Percentiles rank a stretch among this genome's conserved stretches.
Evolutionary conservation across 805 yeast genomes (phyloP).

Genomic region (Hagleromyces aurorensis): DNA sequence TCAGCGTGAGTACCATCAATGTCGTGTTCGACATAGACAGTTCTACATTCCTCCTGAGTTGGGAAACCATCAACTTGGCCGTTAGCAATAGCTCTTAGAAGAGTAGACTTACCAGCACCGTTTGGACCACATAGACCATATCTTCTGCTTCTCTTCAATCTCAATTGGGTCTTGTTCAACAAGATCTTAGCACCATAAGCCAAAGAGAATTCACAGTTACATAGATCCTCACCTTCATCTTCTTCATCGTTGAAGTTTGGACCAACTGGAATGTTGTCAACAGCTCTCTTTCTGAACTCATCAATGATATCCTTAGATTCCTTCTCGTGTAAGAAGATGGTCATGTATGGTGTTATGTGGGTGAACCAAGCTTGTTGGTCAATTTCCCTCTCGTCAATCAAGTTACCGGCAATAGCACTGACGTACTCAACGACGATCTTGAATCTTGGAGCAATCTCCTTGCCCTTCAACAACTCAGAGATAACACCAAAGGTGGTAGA

Average conservation of each 20-base stretch:
- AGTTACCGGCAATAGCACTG: conserved; percentile 97
- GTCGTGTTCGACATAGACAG: conserved; percentile 99
- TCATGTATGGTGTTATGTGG: conserved; percentile 86
- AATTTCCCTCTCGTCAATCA: conserved; percentile 94
- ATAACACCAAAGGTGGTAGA: conserved; percentile 78
- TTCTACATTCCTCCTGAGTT: conserved; percentile 96
- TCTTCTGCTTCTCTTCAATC: conserved; percentile 98
- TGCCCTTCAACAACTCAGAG: conserved; percentile 58
- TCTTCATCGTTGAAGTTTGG: conserved; percentile 94
- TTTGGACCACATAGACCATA: conserved; percentile 99
- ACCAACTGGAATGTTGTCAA: conserved; percentile 96
- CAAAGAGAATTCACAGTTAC: conserved; percentile 99
- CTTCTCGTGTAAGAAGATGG: conserved; percentile 90
- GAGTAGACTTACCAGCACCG: conserved; percentile 99
- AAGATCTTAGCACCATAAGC: conserved; percentile 99
- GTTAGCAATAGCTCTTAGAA: conserved; percentile 95
- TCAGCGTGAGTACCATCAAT: conserved; percentile 98
- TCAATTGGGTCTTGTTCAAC: conserved; percentile 98
- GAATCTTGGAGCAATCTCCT: conserved; percentile 72
- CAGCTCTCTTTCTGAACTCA: conserved; percentile 90
- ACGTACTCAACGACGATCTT: conserved; percentile 68
- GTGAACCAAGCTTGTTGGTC: conserved; percentile 89
- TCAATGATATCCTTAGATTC: conserved; percentile 86
- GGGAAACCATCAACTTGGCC: conserved; percentile 99
- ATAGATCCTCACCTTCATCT: conserved; percentile 98